Conservation (phyloP, 129 eudicot genomes). For the Tagetes patula region DNA sequence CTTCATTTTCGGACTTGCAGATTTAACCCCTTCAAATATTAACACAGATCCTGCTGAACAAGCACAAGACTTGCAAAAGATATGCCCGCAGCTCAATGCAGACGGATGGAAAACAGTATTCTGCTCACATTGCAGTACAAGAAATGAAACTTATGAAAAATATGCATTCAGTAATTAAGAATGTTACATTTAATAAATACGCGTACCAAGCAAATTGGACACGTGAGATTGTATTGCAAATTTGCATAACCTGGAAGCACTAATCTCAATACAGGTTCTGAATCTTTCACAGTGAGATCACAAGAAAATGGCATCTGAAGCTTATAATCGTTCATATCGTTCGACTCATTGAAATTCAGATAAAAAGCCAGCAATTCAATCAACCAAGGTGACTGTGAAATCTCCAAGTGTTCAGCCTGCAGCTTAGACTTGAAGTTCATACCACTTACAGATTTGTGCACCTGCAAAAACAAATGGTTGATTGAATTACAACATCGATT, state of each 20-base stretch:
- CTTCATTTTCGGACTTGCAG: constrained; percentile 47
- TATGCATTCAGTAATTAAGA: neutral
- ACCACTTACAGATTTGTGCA: constrained; percentile 59
- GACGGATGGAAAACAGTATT: constrained; percentile 51
- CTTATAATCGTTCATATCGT: constrained; percentile 22
- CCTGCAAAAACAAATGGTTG: constrained; percentile 31
- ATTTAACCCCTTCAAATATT: constrained; percentile 50
- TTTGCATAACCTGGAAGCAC: constrained; percentile 41
- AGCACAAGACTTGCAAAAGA: constrained; percentile 64
- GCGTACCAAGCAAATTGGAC: constrained; percentile 66
- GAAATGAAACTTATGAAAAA: neutral
- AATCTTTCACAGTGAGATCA: constrained; percentile 29
- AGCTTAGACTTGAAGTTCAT: constrained; percentile 52
- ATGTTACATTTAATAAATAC: neutral
- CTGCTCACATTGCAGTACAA: constrained; percentile 29
- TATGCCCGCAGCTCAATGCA: constrained; percentile 64
- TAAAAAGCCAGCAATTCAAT: constrained; percentile 63
- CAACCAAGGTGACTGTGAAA: constrained; percentile 61
- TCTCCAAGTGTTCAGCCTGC: constrained; percentile 48
- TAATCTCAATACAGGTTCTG: constrained; percentile 44
- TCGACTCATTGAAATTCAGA: constrained; percentile 41
- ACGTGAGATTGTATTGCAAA: constrained; percentile 54
- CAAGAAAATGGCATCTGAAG: constrained; percentile 38
- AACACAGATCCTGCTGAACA: constrained; percentile 59
- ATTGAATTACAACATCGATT: no score